A percentile compares a stretch with the other conserved stretches of the same genome.
Evolutionary conservation across 2,329 filamentous ascomycete genomes (phyloP).

Genomic region (Monosporascus sp.): DNA sequence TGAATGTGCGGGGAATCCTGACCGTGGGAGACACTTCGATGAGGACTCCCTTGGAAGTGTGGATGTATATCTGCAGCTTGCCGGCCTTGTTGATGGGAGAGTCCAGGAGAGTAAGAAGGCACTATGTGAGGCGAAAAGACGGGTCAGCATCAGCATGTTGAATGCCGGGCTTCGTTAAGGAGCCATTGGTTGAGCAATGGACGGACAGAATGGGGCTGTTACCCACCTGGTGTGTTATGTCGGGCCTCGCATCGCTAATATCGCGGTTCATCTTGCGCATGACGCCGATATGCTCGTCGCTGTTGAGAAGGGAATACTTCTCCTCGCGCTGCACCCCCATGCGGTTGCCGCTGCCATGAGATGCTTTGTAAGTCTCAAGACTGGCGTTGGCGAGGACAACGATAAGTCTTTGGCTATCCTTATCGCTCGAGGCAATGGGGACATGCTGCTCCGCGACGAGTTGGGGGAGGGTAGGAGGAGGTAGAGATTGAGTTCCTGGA

Average conservation of each 20-base stretch:
- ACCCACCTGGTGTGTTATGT: slow-evolving; percentile 96
- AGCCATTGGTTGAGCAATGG: slow-evolving; percentile 15
- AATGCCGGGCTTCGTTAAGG: slow-evolving; percentile 26
- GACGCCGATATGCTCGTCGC: slow-evolving; percentile 96
- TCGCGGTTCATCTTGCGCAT: slow-evolving; percentile 99
- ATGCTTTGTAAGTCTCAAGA: slow-evolving; percentile 93
- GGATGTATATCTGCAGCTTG: slow-evolving; percentile 96
- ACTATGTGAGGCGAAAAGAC: slow-evolving; percentile 51
- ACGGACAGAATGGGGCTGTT: slow-evolving; percentile 10
- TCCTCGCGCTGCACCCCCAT: slow-evolving; percentile 70
- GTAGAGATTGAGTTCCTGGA: slow-evolving; percentile 87
- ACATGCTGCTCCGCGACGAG: slow-evolving; percentile 89
- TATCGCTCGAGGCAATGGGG: slow-evolving; percentile 79
- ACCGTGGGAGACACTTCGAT: slow-evolving; percentile 99
- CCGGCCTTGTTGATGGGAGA: slow-evolving; percentile 98
- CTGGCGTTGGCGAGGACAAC: slow-evolving; percentile 96
- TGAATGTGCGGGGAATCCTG: slow-evolving; percentile 95
- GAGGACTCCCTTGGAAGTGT: slow-evolving; percentile 92
- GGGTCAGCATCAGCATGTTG: slow-evolving; percentile 37
- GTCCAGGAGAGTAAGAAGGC: slow-evolving; percentile 91
- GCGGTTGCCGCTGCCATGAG: slow-evolving; percentile 61
- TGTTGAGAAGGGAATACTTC: slow-evolving; percentile 96
- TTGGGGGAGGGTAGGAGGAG: slow-evolving; percentile 83
- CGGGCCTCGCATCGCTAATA: slow-evolving; percentile 93
- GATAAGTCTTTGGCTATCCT: slow-evolving; percentile 85